Evolutionary conservation across 1,284 basidiomycete genomes (phyloP), one percentile per base, ranked within the genome.

Genomic region (Ustilago nuda): DNA sequence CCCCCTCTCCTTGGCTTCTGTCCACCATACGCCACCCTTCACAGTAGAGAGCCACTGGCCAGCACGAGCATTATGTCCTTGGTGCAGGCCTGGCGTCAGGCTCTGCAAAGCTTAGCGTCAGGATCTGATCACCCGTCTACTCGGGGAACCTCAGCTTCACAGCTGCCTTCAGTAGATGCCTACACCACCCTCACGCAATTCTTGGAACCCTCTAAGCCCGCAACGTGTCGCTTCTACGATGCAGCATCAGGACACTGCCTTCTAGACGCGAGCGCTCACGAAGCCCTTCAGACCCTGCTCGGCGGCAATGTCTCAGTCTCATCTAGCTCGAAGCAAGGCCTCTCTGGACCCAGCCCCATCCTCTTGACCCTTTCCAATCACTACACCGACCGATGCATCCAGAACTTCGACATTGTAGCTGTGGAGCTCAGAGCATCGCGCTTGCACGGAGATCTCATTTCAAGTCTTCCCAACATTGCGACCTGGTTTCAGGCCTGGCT

Each of bases 401-500:
- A 32, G 32, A 30, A 17, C 3, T 52, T 73, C 8, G 51, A 56
- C 2, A 2, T 8, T 2, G 53, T 37, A 19, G 71, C 71, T 5
- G 13, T 19, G 19, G 58, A 61, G 2, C 39, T 39, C 19, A 57
- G 64, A 1, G 7, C 67, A 3, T 57, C 56, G 13, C 8, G 5
- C 4, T 35, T 66, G 11, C 56, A 37, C 27, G 53, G 58, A 2
- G 51, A 72, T 30, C 37, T 72, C 8, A 51, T 52, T 5, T 27
- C 12, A 7, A 61, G 27, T 11, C 66, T 73, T n/a, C 33, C 48
- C 30, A 48, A 45, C 39, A 37, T 65, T 15, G 54, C 61, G 4
- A 32, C 32, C 3, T 75, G 63, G 72, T 67, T 75, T 45, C 50
- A 46, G 19, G 57, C 43, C 23, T 75, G 72, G 72, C 56, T 75